Conservation (phyloP, 1,139 yeast genomes). For the Magnusiomyces fungicola region DNA sequence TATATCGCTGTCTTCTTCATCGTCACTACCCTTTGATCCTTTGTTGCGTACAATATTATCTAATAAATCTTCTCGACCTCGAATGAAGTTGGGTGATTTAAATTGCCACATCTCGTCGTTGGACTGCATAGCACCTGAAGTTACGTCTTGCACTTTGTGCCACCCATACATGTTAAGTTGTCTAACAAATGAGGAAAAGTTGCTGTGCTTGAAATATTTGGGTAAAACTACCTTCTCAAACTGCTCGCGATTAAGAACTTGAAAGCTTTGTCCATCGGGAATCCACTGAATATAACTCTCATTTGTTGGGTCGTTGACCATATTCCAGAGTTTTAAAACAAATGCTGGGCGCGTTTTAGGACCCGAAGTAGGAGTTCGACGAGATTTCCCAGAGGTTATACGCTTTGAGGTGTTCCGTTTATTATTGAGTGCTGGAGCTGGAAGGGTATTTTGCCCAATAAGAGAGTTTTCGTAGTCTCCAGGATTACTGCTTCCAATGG, state of each 20-base stretch:
- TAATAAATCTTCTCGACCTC: conserved; percentile 63
- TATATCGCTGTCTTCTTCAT: conserved; percentile 46
- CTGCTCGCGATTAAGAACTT: conserved; percentile 75
- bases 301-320: conserved; percentile 79
- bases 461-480: not conserved
- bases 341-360: conserved; percentile 67
- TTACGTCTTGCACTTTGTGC: conserved; percentile 87
- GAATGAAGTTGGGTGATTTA: conserved; percentile 65
- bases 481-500: not conserved
- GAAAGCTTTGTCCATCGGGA: conserved; percentile 76
- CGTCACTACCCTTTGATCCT: conserved; percentile 34
- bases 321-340: conserved; percentile 87
- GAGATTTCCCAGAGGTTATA: conserved; percentile 19
- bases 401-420: conserved; percentile 14
- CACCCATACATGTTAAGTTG: conserved; percentile 97
- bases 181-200: conserved; percentile 90
- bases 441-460: conserved; percentile 3
- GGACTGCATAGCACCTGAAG: conserved; percentile 53
- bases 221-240: conserved; percentile 83
- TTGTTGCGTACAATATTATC: conserved; percentile 60
- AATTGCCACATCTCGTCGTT: conserved; percentile 66
- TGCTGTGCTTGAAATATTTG: conserved; percentile 86
- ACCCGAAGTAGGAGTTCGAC: conserved; percentile 25
- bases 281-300: conserved; percentile 73
- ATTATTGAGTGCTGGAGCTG: conserved; percentile 2